Evolutionary conservation across 1,284 basidiomycete genomes (phyloP), one percentile per base, ranked within the genome.

Genomic region (Irpex lacteus): DNA sequence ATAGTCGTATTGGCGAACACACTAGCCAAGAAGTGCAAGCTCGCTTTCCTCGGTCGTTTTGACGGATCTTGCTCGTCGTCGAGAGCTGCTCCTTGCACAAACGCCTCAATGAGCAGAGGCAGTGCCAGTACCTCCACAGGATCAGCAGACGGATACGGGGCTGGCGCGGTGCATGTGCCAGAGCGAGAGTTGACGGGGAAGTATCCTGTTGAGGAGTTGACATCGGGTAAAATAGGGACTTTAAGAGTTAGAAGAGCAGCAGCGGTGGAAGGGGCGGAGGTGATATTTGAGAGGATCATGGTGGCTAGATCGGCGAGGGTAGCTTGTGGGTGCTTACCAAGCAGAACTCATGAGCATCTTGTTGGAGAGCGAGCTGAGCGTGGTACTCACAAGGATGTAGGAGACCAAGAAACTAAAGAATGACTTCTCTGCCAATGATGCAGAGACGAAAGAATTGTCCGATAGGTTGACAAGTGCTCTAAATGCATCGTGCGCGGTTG

Each of bases 221-320:
- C 73, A 69, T 82, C 81, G 5, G 80, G 78, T 15, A 94, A 80
- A 58, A 95, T 80, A 1, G 87, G 78, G 59, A 96, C 81, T 62
- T 85, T 86, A 38, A 96, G 79, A 2, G 82, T 80, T 3, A 96
- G 80, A 8, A 98, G 78, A 1, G 82, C 76, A 2, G 87, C 80
- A 67, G 91, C 90, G 59, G 92, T 85, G 0, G 84, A 79, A 4
- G 94, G 83, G 61, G 94, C 88, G 11, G 93, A 87, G 13, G 95
- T 95, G 53, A 98, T 81, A 77, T 99, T 99, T 18, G 96, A 98
- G 5, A 99, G 84, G 1, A 99, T 84, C 98, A 99, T 99, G 37
- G 94, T 89, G 1, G 96, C 95, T 8, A 98, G 86, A 78, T 98
- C 97, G 37, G 96, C 95, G 18, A 98, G 88, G 61, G 94, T 87